A percentile compares a stretch with the other conserved stretches of the same genome.
Conservation (phyloP, 2,329 filamentous ascomycete genomes). For the Raffaelea albimanens region DNA sequence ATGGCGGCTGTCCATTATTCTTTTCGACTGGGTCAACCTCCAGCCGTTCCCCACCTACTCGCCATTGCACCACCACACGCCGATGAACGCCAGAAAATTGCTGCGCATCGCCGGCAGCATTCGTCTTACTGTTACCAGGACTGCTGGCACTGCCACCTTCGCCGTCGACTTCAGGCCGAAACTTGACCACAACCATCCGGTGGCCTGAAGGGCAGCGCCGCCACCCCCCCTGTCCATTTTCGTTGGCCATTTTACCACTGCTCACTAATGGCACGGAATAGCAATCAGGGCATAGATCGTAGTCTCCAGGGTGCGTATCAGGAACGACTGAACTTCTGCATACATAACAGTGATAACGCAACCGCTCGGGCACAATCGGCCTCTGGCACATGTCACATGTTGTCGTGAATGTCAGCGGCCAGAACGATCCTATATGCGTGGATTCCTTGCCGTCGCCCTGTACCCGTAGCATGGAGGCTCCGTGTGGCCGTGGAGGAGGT, state of each 20-base stretch:
- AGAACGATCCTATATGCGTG: conserved; percentile 45
- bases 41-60: conserved; percentile 69
- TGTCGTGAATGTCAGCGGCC: conserved; percentile 61
- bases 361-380: conserved; percentile 58
- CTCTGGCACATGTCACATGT: conserved; percentile 71
- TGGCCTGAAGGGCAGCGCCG: conserved; percentile 71
- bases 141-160: not conserved
- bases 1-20: conserved; percentile 8
- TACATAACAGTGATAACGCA: conserved; percentile 69
- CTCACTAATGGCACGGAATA: conserved; percentile 56
- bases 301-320: conserved; percentile 56
- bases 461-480: not conserved
- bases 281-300: conserved; percentile 74
- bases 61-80: conserved; percentile 57
- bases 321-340: conserved; percentile 48
- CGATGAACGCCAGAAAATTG: conserved; percentile 50
- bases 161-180: no score
- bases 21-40: conserved; percentile 25
- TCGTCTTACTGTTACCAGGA: not conserved
- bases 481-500: conserved; percentile 31
- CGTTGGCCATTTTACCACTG: conserved; percentile 54
- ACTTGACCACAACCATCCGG: conserved; percentile 74
- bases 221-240: conserved; percentile 77
- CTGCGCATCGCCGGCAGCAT: no score
- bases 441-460: conserved; percentile 9